A percentile compares a stretch with the other conserved stretches of the same genome.
Evolutionary conservation across 2,329 filamentous ascomycete genomes (phyloP).

Genomic region (Rhynchosporium agropyri): DNA sequence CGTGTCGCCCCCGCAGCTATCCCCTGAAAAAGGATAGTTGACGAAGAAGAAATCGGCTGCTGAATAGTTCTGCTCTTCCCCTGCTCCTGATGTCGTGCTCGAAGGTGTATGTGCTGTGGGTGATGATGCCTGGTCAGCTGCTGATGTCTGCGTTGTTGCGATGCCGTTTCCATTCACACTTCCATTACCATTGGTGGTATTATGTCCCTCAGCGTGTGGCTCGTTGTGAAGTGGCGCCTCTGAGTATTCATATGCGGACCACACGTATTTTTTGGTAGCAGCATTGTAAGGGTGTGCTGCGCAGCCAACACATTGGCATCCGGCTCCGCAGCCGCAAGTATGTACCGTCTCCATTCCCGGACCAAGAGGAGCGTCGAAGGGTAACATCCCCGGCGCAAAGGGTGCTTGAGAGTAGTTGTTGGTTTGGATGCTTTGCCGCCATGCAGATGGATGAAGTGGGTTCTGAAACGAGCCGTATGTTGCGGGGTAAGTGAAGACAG

Average conservation of each 20-base stretch:
- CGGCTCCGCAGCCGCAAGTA: conserved; percentile 65
- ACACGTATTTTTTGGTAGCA: conserved; percentile 58
- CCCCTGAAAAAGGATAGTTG: conserved; percentile 52
- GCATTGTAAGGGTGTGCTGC: conserved; percentile 69
- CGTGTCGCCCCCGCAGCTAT: conserved; percentile 53
- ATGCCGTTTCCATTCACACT: conserved; percentile 25
- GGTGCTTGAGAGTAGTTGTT: conserved; percentile 43
- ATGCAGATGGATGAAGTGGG: conserved; percentile 57
- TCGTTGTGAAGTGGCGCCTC: conserved; percentile 29
- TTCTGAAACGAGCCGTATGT: conserved; percentile 58
- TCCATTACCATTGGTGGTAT: conserved; percentile 23
- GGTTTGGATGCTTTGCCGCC: conserved; percentile 52
- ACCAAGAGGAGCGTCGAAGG: conserved; percentile 44
- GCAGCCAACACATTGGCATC: conserved; percentile 69
- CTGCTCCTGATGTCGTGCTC: conserved; percentile 36
- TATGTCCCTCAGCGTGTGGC: conserved; percentile 27
- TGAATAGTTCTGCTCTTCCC: conserved; percentile 52
- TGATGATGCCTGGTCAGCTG: conserved; percentile 31
- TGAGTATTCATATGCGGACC: conserved; percentile 47
- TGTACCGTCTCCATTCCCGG: conserved; percentile 44
- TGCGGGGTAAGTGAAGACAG: conserved; percentile 56
- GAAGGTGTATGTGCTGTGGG: conserved; percentile 38
- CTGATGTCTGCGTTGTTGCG: conserved; percentile 19
- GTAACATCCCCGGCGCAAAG: conserved; percentile 22
- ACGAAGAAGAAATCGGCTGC: conserved; percentile 63